Evolutionary conservation across 345 rosid species (phyloP), one percentile per base, ranked within the genome.

Genomic region (Boechera retrofracta): DNA sequence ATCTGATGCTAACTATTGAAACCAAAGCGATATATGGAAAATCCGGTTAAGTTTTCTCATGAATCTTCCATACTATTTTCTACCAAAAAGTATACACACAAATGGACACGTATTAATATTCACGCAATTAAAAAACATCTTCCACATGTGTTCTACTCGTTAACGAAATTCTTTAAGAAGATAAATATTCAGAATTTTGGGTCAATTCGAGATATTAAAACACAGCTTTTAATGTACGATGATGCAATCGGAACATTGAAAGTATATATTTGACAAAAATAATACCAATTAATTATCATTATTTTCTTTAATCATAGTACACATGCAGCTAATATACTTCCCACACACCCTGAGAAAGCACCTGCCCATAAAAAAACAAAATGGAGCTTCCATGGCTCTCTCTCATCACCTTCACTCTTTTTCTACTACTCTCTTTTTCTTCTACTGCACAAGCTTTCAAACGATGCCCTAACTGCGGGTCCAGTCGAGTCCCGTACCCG

Each of bases 401-500:
- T 72, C 41, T 63, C 39, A 9, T 51, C 44, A 44, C 28, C 32
- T 32, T 57, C 75, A 45, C 59, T 71, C 59, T 71, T 59, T 12
- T 11, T 26, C 15, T 54, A 47, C 45, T 71, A 35, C 10, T 47
- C 21, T 24, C 24, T 4, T 45, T 45, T 26, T 45, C 31, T 28
- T 62, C 69, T 15, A 10, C 45, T 3, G 7, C 13, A 13, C 10
- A 47, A 26, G 33, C 69, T 60, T 60, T 72, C 69, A 72, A 60
- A 63, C 60, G 67, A 47, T 72, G 76, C 41, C 76, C 69, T 1
- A 71, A 67, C 53, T 82, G 85, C 18, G 84, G 88, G 2, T 53
- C 58, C 32, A 61, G 57, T 3, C 78, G 57, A 73, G 81, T 81
- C 35, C 83, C 85, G 6, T 79, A 79, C 53, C 85, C 83, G 0